Base-by-base conservation (phyloP, 192 early-diverging fungal genomes). In the Coemansia sp. region DNA sequence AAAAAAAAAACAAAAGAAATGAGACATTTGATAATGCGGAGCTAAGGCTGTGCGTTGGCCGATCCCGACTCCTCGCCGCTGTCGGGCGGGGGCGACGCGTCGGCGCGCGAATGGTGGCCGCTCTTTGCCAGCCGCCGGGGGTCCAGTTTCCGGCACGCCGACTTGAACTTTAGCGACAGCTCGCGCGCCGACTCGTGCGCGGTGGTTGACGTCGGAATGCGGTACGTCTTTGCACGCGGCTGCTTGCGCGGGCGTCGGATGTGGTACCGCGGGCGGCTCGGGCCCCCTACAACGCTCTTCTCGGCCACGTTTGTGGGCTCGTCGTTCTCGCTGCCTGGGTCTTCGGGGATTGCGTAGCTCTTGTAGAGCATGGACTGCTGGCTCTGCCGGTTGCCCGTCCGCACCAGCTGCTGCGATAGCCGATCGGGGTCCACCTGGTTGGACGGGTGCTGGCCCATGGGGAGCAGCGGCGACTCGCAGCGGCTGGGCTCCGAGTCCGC, bases 381-480 rank as follows among this genome's bases (percentile, higher is more conserved):
- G 69, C 75, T 78, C 29, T 72, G 64, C 9, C 69, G 55, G 57
- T 62, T 60, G 33, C 55, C 23, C 8, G 27, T 58, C 6, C 42
- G 62, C 45, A 58, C 65, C 44, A 64, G 69, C 49, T 78, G 75
- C 40, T 71, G 65, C 48, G 69, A 68, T 14, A 71, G 62, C 22
- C 75, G 65, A 31, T 68, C 69, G 18, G 65, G 57, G 59, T 70
- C 75, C 14, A 48, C 54, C 49, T 57, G 56, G 28, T 66, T 31
- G 29, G 54, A 45, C n/a, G 59, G 52, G 56, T 35, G 31, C 54
- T 77, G 68, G 44, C 75, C 75, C 75, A 78, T 78, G n/a, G 75
- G 75, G 50, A 78, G 69, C 40, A 78, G 62, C 23, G 75, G 75
- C 44, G 75, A 78, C 54, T 71, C 75, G 59, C 75, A 78, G 43